phyloP scores from a whole-genome alignment of 805 yeast species.

The Myxozyma melibiosi region DNA sequence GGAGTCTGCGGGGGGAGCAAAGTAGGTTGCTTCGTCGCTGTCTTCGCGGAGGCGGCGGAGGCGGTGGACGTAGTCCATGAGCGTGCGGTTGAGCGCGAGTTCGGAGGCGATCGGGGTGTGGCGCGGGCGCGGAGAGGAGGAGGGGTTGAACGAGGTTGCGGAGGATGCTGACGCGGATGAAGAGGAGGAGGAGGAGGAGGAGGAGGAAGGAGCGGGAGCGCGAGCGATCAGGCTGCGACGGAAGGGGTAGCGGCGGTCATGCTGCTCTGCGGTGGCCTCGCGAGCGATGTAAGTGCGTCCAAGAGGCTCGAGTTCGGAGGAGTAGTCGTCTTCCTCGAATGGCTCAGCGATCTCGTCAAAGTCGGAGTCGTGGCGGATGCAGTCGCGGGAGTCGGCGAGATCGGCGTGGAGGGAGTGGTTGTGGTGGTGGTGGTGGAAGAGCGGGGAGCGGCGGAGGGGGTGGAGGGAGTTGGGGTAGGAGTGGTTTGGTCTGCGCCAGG shows the following conservation, averaged over 20 bases:
- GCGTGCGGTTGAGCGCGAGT: conserved; percentile 18
- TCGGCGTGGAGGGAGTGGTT: conserved; percentile 3
- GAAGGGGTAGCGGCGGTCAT: neutral
- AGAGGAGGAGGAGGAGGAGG: neutral
- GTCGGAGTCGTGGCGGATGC: conserved; percentile 1
- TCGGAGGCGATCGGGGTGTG: conserved; percentile 18
- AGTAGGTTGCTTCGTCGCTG: conserved; percentile 7
- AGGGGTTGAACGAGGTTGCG: neutral
- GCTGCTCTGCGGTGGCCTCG: conserved; percentile 12
- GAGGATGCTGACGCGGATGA: neutral
- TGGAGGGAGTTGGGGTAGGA: neutral
- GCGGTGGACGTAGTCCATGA: conserved; percentile 24
- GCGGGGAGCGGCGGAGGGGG: neutral
- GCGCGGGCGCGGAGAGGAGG: neutral
- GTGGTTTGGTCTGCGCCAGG: neutral
- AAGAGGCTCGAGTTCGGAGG: conserved; percentile 24
- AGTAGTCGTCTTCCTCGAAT: conserved; percentile 6
- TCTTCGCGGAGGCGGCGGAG: conserved; percentile 37
- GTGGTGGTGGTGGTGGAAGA: neutral
- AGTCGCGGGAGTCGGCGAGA: neutral
- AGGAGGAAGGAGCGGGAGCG: neutral
- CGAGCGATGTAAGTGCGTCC: conserved; percentile 28
- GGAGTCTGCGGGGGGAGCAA: neutral
- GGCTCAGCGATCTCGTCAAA: neutral
- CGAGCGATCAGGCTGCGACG: conserved; percentile 8